Conservation (phyloP, 345 rosid species). For the Limnanthes douglasii region DNA sequence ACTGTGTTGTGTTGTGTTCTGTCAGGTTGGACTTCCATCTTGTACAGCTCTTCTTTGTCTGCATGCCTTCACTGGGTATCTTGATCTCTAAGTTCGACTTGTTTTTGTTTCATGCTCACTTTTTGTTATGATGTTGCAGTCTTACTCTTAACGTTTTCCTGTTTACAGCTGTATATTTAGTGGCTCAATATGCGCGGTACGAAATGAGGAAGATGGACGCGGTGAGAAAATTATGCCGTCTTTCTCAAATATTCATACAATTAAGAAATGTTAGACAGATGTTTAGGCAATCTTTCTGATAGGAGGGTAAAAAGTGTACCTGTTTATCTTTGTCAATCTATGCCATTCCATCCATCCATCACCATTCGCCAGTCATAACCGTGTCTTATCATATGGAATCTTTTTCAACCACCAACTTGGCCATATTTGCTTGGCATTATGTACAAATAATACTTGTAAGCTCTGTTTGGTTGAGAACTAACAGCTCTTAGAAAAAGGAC, state of each 20-base stretch:
- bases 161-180: constrained; percentile 67
- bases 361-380: not conserved
- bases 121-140: constrained; percentile 9
- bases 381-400: not conserved
- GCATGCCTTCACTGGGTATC: constrained; percentile 89
- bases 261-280: not conserved
- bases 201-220: constrained; percentile 83
- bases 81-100: constrained; percentile 7
- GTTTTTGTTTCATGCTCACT: constrained; percentile 1
- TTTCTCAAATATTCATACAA: not conserved
- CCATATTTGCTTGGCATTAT: not conserved
- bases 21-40: constrained; percentile 86
- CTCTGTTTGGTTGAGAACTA: not conserved
- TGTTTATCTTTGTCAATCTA: not conserved
- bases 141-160: constrained; percentile 4
- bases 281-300: not conserved
- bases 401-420: too few species aligned
- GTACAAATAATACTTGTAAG: not conserved
- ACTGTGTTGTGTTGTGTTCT: constrained; percentile 15
- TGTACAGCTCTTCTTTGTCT: constrained; percentile 84
- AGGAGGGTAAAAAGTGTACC: not conserved
- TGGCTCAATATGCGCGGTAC: constrained; percentile 75
- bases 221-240: constrained; percentile 15
- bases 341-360: not conserved
- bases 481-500: too few species aligned